Base-by-base conservation (phyloP, 345 rosid species). In the Eucalyptus viminalis region DNA sequence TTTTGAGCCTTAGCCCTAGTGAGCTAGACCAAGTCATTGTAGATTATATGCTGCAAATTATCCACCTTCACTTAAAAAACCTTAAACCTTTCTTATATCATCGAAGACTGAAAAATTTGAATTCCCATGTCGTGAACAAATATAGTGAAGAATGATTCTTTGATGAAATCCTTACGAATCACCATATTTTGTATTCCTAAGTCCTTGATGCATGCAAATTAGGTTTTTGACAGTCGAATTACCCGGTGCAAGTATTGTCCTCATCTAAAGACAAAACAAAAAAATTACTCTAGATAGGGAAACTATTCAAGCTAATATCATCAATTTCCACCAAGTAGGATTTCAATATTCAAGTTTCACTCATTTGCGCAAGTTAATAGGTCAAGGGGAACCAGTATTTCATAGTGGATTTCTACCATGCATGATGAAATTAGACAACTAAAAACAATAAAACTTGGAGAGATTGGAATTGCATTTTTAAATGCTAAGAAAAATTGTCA, bases 191-290 rank as follows among this genome's bases (percentile, higher is more conserved):
- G 83, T 37, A 6, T 9, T 72, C 25, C 14, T 5, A 5, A 34
- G 19, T 72, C 81, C 25, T 72, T 1, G 14, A 34, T 44, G 27
- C 83, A 10, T 11, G 14, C 13, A 6, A 0, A 37, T 72, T 17
- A 69, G 44, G 14, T 43, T 69, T 3, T 29, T 15, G 40, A 34
- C 4, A 12, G 45, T 72, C 27, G 8, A 72, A 72, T 21, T 72
- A 11, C 5, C 45, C 0, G 14, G 4, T 11, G 27, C 7, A 11
- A 17, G 14, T 4, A 19, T 19, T 6, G 5, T 37, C 12, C 27
- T 2, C 2, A 3, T 72, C 45, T 72, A 37, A 37, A 72, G 45
- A 37, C 45, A 19, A 37, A 37, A 19, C 14, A 3, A 72, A 31
- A 34, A 37, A 17, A 21, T 5, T 12, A 16, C 22, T 37, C 3